These are phyloP conservation scores for Glutinoglossum americanum DNA, from an alignment of 495 filamentous ascomycete genomes.

Conservation along the genomic window DNA sequence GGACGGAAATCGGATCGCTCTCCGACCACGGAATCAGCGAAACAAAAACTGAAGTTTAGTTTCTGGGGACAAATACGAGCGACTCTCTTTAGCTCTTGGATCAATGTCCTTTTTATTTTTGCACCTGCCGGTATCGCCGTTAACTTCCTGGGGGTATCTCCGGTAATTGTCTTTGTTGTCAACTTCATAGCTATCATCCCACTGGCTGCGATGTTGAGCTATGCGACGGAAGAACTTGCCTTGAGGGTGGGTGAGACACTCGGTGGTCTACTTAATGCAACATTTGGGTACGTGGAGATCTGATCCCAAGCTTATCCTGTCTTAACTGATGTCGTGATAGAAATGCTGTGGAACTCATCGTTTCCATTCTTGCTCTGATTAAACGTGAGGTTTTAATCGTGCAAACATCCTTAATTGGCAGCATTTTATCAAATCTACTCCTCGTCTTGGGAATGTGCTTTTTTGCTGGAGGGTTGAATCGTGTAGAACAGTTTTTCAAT, in stretches of 20 bases:
- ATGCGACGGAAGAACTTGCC: conserved; percentile 23
- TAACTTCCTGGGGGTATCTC: conserved; percentile 27
- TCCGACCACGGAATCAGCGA: not conserved
- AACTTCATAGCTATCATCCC: conserved; percentile 75
- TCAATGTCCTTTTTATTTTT: conserved; percentile 62
- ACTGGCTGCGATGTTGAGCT: conserved; percentile 19
- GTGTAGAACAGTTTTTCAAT: conserved; percentile 77
- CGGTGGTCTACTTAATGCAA: conserved; percentile 70
- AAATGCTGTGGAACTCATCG: conserved; percentile 68
- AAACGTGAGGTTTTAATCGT: conserved; percentile 64
- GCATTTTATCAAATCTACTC: conserved; percentile 78
- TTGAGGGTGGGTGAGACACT: conserved; percentile 47
- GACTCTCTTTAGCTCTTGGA: conserved; percentile 58
- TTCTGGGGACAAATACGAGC: conserved; percentile 44
- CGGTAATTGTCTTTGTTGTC: conserved; percentile 40
- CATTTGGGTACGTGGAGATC: conserved; percentile 44
- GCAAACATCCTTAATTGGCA: conserved; percentile 78
- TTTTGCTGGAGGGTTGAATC: conserved; percentile 65
- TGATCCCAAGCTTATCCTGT: not conserved
- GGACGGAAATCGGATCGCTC: not conserved
- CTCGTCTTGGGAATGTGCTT: conserved; percentile 89
- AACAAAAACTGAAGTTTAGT: conserved; percentile 18
- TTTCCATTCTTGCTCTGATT: conserved; percentile 61
- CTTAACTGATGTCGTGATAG: conserved; percentile 9
- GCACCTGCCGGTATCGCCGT: conserved; percentile 60